Evolutionary conservation across 306 rosid genomes (phyloP).

Genomic region (Erythrophleum fordii): DNA sequence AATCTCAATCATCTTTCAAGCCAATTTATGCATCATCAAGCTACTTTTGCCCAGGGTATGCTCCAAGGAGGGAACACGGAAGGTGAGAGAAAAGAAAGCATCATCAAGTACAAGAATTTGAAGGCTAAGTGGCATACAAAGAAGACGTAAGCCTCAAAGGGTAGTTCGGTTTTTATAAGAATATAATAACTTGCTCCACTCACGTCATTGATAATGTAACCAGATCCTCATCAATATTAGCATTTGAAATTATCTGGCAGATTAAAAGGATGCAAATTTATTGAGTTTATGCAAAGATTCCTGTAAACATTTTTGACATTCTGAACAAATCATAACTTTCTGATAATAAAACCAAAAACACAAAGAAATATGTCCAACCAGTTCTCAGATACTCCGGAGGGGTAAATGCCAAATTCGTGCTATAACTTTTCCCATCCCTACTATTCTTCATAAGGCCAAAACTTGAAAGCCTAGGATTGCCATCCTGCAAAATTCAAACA

Average conservation of each 20-base stretch:
- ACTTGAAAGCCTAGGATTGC: conserved; percentile 62
- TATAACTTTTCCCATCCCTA: conserved; percentile 66
- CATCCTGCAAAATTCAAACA: conserved; percentile 36
- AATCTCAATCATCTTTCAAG: not conserved
- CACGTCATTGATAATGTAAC: not conserved
- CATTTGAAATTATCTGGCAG: not conserved
- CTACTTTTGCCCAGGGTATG: not conserved
- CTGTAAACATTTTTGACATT: not conserved
- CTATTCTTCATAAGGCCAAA: conserved; percentile 69
- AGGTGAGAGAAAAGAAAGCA: not conserved
- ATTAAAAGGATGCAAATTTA: not conserved
- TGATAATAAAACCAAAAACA: conserved; percentile 10
- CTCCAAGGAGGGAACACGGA: not conserved
- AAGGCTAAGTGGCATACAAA: not conserved
- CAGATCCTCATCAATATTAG: not conserved
- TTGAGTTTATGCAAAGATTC: not conserved
- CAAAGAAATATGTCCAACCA: conserved; percentile 41
- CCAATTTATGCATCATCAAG: not conserved
- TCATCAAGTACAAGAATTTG: not conserved
- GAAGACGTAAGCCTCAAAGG: not conserved
- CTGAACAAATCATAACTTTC: not conserved
- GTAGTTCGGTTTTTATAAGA: not conserved
- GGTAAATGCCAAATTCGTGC: conserved; percentile 58
- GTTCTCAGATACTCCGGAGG: conserved; percentile 45
- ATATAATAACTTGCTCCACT: not conserved